Evolutionary conservation across 768 basidiomycete genomes (phyloP), one percentile per base, ranked within the genome.

Genomic region (Pisolithus marmoratus): DNA sequence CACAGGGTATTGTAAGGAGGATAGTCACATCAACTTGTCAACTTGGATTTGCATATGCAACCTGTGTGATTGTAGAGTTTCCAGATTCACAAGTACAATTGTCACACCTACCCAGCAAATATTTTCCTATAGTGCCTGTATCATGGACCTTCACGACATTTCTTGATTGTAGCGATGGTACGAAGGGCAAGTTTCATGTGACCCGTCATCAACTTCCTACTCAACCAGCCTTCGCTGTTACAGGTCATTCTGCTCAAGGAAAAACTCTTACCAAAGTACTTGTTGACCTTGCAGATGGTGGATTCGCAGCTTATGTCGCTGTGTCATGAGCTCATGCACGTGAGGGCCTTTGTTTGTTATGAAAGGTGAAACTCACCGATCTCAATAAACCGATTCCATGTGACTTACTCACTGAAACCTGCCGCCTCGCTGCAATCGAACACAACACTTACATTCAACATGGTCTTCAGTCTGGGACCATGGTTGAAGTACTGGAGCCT

Each of bases 241-340:
- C 69, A 0, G 64, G 66, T 2, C 70, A 70, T 27, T 60, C 58
- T 17, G 58, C 62, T 0, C 70, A 70, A 54, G 70, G 70, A 4
- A 64, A 66, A 48, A 62, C 62, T 0, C 38, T 71, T 8, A 51
- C 51, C 0, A 44, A 45, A 15, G 57, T 68, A 0, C 9, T 70
- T 2, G 56, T 57, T 3, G 55, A 58, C 17, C 34, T 70, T 5
- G 47, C 56, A 19, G 49, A 59, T 4, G 63, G 63, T 2, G 59
- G 63, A 0, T 66, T 62, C 53, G 55, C 43, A 4, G 63, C 64
- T 8, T 70, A 71, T 58, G 66, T 71, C 3, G 64, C 67, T 6
- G 59, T 46, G 2, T 42, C 41, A 4, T 19, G 20, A 6, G 41
- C 41, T 20, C n/a, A 5, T 6, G 6, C 41, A 19, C 2, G 20